These are phyloP conservation scores for Penicillium bialowiezense DNA, from an alignment of 495 filamentous ascomycete genomes.

Conservation along the genomic window DNA sequence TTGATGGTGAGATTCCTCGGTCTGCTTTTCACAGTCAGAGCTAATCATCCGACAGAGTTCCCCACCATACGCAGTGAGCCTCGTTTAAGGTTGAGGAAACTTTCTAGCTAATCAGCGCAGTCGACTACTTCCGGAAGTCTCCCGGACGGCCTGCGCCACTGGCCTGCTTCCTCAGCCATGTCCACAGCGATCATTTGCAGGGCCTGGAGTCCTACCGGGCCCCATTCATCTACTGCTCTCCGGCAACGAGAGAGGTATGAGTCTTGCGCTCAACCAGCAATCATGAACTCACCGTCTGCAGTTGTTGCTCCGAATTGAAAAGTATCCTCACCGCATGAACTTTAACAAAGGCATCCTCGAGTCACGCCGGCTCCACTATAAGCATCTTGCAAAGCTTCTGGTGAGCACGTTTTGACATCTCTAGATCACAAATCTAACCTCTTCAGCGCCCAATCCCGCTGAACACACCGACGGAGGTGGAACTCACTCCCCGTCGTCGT, in stretches of 20 bases:
- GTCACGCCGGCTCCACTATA: slow-evolving; percentile 63
- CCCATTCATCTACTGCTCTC: slow-evolving; percentile 88
- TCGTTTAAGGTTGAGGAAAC: not conserved
- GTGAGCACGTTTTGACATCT: slow-evolving; percentile 28
- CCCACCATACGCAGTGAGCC: slow-evolving; percentile 37
- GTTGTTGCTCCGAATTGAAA: slow-evolving; percentile 70
- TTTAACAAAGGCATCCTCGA: slow-evolving; percentile 76
- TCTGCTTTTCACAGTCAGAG: not conserved
- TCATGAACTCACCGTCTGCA: slow-evolving; percentile 17
- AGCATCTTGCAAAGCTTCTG: slow-evolving; percentile 68
- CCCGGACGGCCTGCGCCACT: slow-evolving; percentile 58
- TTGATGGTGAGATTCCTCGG: slow-evolving; percentile 44
- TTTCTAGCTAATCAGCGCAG: slow-evolving; percentile 30
- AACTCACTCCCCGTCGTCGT: slow-evolving; percentile 61
- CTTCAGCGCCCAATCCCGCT: slow-evolving; percentile 74
- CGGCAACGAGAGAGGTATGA: slow-evolving; percentile 71
- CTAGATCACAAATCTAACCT: slow-evolving; percentile 1
- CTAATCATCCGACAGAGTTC: slow-evolving; percentile 33
- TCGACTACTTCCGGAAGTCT: slow-evolving; percentile 78
- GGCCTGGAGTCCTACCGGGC: slow-evolving; percentile 75
- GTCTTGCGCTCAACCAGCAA: not conserved
- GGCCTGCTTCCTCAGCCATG: slow-evolving; percentile 89
- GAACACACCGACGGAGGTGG: slow-evolving; percentile 75
- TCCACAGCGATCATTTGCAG: slow-evolving; percentile 86
- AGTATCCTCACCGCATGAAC: slow-evolving; percentile 75